Evolutionary conservation across 2,329 filamentous ascomycete genomes (phyloP).

Genomic region (Xylaria sp.): DNA sequence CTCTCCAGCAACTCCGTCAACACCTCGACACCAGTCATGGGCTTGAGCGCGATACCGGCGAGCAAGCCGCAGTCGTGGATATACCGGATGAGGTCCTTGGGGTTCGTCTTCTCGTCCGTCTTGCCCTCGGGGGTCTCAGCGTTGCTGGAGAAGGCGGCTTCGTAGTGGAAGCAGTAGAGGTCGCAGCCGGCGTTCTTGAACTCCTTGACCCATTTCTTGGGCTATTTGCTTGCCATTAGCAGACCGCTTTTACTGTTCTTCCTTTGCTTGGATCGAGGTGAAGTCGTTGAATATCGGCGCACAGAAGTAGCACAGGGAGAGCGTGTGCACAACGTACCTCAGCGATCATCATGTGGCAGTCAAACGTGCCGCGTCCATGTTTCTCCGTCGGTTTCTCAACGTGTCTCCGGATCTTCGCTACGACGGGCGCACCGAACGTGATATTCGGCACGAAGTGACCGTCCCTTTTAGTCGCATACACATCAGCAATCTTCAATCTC

Average conservation of each 20-base stretch:
- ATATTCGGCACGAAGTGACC: slow-evolving; percentile 99
- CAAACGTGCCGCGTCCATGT: slow-evolving; percentile 84
- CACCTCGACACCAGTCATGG: slow-evolving; percentile 82
- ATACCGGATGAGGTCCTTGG: slow-evolving; percentile 79
- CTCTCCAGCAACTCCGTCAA: slow-evolving; percentile 84
- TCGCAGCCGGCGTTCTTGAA: slow-evolving; percentile 93
- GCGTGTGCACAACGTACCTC: slow-evolving; percentile 58
- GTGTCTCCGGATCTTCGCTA: slow-evolving; percentile 85
- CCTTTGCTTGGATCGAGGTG: neutral
- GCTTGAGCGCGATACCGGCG: slow-evolving; percentile 94
- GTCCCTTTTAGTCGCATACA: slow-evolving; percentile 59
- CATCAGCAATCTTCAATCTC: slow-evolving; percentile 6
- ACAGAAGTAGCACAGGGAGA: too few species aligned
- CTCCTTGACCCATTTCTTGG: slow-evolving; percentile 95
- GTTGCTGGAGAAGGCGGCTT: slow-evolving; percentile 84
- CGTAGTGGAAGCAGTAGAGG: slow-evolving; percentile 99
- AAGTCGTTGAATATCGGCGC: too few species aligned
- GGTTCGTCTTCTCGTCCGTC: slow-evolving; percentile 68
- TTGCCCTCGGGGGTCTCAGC: slow-evolving; percentile 70
- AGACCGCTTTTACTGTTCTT: neutral
- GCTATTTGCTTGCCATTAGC: slow-evolving; percentile 45
- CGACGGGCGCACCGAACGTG: slow-evolving; percentile 91
- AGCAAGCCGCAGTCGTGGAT: slow-evolving; percentile 86
- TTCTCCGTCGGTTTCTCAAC: slow-evolving; percentile 67
- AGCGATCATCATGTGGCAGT: slow-evolving; percentile 99